Evolutionary conservation across 805 yeast genomes (phyloP).

Genomic region (Saccharomyces mikatae): DNA sequence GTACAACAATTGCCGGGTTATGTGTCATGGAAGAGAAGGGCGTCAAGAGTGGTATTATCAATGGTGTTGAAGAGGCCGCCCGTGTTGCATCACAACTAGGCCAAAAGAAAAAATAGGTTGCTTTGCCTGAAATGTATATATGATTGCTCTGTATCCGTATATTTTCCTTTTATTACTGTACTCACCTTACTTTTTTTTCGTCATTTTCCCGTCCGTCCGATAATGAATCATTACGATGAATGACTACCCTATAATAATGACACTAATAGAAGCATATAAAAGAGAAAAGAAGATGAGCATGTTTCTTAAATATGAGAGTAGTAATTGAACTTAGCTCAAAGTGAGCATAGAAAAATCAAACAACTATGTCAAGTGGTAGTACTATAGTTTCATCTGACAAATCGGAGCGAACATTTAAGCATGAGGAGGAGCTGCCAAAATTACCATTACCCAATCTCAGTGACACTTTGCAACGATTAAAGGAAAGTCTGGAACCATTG

Average conservation of each 20-base stretch:
- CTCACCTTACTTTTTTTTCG: background rate
- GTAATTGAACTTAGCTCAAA: background rate
- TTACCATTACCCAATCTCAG: slow-evolving; percentile 56
- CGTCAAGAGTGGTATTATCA: slow-evolving; percentile 76
- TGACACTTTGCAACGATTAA: slow-evolving; percentile 44
- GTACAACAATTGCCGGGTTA: slow-evolving; percentile 93
- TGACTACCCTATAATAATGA: background rate
- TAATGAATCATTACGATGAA: background rate
- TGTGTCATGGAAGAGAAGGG: slow-evolving; percentile 88
- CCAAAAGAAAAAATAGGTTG: slow-evolving; percentile 33
- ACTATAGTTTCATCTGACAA: background rate
- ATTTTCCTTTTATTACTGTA: background rate
- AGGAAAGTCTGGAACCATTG: slow-evolving; percentile 53
- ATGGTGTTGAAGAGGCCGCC: slow-evolving; percentile 91
- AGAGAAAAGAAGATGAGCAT: background rate
- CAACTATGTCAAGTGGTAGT: background rate
- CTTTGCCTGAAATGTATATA: background rate
- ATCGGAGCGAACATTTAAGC: background rate
- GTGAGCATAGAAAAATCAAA: background rate
- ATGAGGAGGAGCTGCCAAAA: slow-evolving; percentile 36
- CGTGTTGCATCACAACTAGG: slow-evolving; percentile 57
- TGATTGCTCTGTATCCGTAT: background rate
- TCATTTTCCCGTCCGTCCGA: background rate
- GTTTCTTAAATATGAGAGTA: background rate
- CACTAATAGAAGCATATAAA: background rate